These are phyloP conservation scores for Croton setiger DNA, from an alignment of 441 rosid species.

Conservation along the genomic window DNA sequence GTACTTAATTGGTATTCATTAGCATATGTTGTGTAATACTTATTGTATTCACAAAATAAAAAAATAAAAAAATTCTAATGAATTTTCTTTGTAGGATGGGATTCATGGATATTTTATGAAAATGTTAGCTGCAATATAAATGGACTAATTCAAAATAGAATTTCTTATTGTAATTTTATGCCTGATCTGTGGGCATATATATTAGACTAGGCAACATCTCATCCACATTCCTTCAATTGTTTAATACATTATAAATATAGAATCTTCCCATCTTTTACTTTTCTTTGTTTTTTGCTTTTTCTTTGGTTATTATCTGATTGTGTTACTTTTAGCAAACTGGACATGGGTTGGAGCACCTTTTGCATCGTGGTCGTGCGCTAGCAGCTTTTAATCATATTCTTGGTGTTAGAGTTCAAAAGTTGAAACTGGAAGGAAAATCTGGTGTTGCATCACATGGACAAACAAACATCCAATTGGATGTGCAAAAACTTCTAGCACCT, in stretches of 20 bases:
- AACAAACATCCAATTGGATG: conserved; percentile 80
- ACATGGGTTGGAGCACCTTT: conserved; percentile 87
- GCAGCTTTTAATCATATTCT: conserved; percentile 94
- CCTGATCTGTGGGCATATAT: not conserved
- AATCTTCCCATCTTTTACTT: not conserved
- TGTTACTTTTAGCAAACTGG: conserved; percentile 65
- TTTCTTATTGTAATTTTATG: conserved; percentile 8
- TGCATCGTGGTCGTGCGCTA: conserved; percentile 97
- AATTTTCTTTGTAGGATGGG: not conserved
- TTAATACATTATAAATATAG: not conserved
- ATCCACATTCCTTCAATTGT: not conserved
- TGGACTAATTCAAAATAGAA: not conserved
- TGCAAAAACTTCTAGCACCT: conserved; percentile 87
- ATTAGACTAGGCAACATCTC: not conserved
- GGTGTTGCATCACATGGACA: conserved; percentile 51
- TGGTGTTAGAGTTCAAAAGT: conserved; percentile 62
- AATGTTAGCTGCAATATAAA: conserved; percentile 15
- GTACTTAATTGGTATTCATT: conserved; percentile 10
- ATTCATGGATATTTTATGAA: not conserved
- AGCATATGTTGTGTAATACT: not conserved
- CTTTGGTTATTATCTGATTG: not conserved
- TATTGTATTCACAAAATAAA: not conserved
- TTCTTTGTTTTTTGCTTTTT: not conserved
- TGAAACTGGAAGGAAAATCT: conserved; percentile 62
- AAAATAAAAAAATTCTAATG: not conserved